These are phyloP conservation scores for Neofusicoccum sp. DNA, from an alignment of 2,329 filamentous ascomycete species.

Conservation along the genomic window DNA sequence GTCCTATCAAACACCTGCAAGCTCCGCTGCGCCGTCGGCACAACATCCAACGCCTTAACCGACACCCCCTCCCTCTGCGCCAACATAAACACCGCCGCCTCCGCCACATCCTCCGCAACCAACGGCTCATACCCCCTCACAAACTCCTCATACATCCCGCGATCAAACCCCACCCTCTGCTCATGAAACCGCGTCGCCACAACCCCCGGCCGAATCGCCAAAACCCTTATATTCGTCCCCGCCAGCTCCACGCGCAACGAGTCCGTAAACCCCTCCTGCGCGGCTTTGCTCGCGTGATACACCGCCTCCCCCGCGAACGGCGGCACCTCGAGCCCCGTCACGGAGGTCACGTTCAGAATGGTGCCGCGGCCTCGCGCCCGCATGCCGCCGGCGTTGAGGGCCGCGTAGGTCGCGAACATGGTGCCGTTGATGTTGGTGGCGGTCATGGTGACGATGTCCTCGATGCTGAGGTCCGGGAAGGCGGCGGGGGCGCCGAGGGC, in stretches of 20 bases:
- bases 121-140: constrained; percentile 48
- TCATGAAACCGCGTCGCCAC: constrained; percentile 51
- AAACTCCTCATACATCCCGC: constrained; percentile 43
- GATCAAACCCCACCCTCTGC: constrained; percentile 46
- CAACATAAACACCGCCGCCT: constrained; percentile 46
- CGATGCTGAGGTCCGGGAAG: constrained; percentile 44
- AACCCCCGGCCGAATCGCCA: constrained; percentile 48
- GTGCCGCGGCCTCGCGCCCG: constrained; percentile 41
- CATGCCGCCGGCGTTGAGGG: constrained; percentile 44
- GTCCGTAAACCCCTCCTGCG: constrained; percentile 51
- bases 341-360: constrained; percentile 50
- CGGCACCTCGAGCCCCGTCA: constrained; percentile 48
- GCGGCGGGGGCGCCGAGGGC: constrained; percentile 46
- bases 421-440: constrained; percentile 50
- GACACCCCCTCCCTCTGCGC: constrained; percentile 40
- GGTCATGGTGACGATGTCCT: constrained; percentile 47
- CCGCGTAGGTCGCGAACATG: constrained; percentile 48
- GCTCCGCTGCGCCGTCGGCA: constrained; percentile 43
- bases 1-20: constrained; percentile 36
- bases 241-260: constrained; percentile 48
- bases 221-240: constrained; percentile 48
- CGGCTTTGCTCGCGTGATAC: constrained; percentile 49
- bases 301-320: constrained; percentile 52
- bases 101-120: constrained; percentile 44
- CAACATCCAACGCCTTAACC: constrained; percentile 49